Conservation (phyloP, 2,329 filamentous ascomycete species). For the Penicillium sumatraense region DNA sequence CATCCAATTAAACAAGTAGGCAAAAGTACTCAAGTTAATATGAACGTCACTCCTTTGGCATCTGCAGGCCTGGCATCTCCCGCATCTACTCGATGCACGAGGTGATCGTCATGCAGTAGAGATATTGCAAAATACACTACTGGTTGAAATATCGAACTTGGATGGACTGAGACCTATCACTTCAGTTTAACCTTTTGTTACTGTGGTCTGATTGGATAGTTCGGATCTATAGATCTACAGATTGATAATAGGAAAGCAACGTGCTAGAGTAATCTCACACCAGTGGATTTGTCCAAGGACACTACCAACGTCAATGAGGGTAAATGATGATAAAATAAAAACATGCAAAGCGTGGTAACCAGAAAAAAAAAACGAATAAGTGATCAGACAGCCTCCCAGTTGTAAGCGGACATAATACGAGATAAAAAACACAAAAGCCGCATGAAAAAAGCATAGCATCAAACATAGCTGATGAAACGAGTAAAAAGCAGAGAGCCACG, state of each 20-base stretch:
- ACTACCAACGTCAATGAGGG: not conserved
- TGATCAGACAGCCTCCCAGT: slow-evolving; percentile 49
- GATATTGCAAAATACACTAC: too few species aligned
- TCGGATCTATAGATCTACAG: too few species aligned
- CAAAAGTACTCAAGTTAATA: slow-evolving; percentile 6
- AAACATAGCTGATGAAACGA: slow-evolving; percentile 1
- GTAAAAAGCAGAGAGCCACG: slow-evolving; percentile 14
- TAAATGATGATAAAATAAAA: not conserved
- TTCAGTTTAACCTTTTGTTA: too few species aligned
- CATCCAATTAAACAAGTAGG: not conserved
- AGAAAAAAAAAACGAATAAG: slow-evolving; percentile 21
- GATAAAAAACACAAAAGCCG: slow-evolving; percentile 16
- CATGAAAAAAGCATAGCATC: slow-evolving; percentile 1
- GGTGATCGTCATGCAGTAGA: not conserved
- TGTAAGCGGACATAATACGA: slow-evolving; percentile 18
- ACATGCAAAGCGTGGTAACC: slow-evolving; percentile 11
- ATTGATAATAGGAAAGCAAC: too few species aligned
- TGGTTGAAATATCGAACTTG: too few species aligned
- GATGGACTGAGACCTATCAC: too few species aligned
- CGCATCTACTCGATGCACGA: not conserved
- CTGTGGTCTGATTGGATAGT: too few species aligned
- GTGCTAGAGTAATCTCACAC: not conserved
- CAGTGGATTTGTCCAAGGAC: not conserved
- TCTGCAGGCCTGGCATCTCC: not conserved
- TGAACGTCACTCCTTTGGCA: not conserved